Evolutionary conservation across 139 green algal genomes (phyloP).

Genomic region (Nannochloris sp.): DNA sequence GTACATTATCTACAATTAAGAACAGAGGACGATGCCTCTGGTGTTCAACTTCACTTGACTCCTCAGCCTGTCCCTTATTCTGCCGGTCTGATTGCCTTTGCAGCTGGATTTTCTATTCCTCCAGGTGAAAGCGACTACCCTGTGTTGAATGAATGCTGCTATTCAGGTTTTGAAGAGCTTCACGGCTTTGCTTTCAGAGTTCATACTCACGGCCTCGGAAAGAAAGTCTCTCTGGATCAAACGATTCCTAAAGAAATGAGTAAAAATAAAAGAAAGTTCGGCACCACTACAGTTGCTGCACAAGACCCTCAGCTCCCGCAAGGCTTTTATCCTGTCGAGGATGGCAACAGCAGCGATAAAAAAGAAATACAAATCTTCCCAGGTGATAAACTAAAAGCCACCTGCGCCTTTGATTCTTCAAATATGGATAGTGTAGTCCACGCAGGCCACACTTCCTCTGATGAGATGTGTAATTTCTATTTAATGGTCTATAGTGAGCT

Average conservation of each 20-base stretch:
- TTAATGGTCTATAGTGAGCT: slow-evolving; percentile 52
- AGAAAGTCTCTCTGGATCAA: slow-evolving; percentile 32
- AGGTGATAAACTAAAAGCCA: slow-evolving; percentile 40
- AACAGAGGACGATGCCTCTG: slow-evolving; percentile 49
- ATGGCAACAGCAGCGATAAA: too few species aligned
- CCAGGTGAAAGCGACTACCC: slow-evolving; percentile 31
- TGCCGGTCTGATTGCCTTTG: slow-evolving; percentile 64
- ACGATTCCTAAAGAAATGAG: not conserved
- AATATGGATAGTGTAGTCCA: slow-evolving; percentile 17
- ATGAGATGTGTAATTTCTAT: slow-evolving; percentile 96
- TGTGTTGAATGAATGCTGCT: slow-evolving; percentile 74
- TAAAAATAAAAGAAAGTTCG: not conserved
- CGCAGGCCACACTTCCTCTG: slow-evolving; percentile 10
- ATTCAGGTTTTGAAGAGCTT: slow-evolving; percentile 54
- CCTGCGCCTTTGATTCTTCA: slow-evolving; percentile 73
- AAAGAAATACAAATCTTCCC: slow-evolving; percentile 23
- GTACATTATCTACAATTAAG: slow-evolving; percentile 61
- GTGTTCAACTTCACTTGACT: slow-evolving; percentile 53
- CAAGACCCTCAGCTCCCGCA: slow-evolving; percentile 48
- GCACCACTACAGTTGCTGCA: slow-evolving; percentile 4
- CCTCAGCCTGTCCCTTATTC: slow-evolving; percentile 33
- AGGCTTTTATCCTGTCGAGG: slow-evolving; percentile 58
- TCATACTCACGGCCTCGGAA: slow-evolving; percentile 77
- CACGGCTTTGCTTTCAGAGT: slow-evolving; percentile 73
- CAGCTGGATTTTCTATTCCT: slow-evolving; percentile 55